Conservation (phyloP, 169 alveolate genomes). For the Theileria orientalis region DNA sequence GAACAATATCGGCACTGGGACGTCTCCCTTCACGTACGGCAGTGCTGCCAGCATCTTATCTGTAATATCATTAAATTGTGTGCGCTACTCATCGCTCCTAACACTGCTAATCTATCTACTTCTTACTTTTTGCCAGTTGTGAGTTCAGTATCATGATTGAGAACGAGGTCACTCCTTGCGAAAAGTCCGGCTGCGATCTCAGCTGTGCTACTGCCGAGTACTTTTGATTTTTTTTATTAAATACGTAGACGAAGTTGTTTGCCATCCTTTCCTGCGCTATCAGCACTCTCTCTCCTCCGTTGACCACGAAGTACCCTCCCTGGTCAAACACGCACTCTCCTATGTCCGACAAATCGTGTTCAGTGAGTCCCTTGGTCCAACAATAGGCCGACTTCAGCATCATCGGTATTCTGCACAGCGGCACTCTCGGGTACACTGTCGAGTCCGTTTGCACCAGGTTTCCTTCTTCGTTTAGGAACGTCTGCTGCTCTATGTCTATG, state of each 20-base stretch:
- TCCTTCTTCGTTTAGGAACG: constrained; percentile 75
- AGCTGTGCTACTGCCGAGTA: constrained; percentile 97
- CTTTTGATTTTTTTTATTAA: constrained; percentile 93
- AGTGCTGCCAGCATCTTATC: constrained; percentile 95
- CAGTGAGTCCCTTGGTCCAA: constrained; percentile 86
- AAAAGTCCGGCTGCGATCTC: constrained; percentile 91
- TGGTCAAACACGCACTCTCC: constrained; percentile 98
- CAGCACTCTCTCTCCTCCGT: constrained; percentile 98
- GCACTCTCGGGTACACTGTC: constrained; percentile 81
- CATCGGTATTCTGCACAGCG: constrained; percentile 94
- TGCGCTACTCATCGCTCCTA: constrained; percentile 71
- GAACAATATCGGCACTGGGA: constrained; percentile 95
- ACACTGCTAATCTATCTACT: background rate
- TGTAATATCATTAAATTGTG: constrained; percentile 70
- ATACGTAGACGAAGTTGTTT: constrained; percentile 96
- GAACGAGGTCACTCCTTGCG: constrained; percentile 92
- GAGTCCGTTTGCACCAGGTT: constrained; percentile 74
- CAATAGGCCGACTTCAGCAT: constrained; percentile 96
- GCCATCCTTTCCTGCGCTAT: constrained; percentile 99
- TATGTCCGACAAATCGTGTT: constrained; percentile 86
- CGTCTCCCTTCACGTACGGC: constrained; percentile 94
- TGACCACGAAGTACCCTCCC: constrained; percentile 97
- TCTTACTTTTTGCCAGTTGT: constrained; percentile 57
- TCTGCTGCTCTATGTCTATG: constrained; percentile 85
- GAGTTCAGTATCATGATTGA: constrained; percentile 82